phyloP scores from a whole-genome alignment of 768 basidiomycete genomes.

The Boletus huronensis region DNA sequence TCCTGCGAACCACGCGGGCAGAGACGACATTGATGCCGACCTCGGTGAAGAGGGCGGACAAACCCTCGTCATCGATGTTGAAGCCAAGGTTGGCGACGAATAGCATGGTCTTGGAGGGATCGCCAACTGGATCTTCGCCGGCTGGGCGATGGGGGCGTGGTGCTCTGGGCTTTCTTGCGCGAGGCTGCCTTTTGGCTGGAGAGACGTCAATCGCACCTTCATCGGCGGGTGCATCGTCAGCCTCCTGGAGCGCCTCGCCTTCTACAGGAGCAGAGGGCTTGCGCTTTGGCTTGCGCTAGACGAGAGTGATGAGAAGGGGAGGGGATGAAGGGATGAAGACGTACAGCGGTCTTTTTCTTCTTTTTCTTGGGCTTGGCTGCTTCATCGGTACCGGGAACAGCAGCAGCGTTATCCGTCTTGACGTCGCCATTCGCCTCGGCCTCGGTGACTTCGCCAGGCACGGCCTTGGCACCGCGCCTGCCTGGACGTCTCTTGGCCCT shows the following conservation, averaged over 20 bases:
- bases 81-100: constrained; percentile 99
- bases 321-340: not conserved
- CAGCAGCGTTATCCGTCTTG: constrained; percentile 53
- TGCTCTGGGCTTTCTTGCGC: constrained; percentile 53
- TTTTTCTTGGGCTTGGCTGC: constrained; percentile 71
- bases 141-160: constrained; percentile 63
- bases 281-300: constrained; percentile 54
- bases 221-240: constrained; percentile 31
- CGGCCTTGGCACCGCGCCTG: constrained; percentile 82
- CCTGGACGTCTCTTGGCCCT: constrained; percentile 77
- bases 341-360: constrained; percentile 69
- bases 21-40: constrained; percentile 78
- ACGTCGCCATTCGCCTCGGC: constrained; percentile 83
- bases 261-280: constrained; percentile 34
- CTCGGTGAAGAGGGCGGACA: constrained; percentile 80
- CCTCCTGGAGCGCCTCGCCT: constrained; percentile 28
- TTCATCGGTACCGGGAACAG: constrained; percentile 48
- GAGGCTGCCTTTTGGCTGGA: constrained; percentile 40
- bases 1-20: constrained; percentile 85
- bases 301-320: constrained; percentile 10
- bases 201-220: constrained; percentile 39
- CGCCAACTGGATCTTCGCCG: constrained; percentile 82
- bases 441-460: constrained; percentile 86
- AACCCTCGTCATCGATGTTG: constrained; percentile 80
- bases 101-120: constrained; percentile 84